Evolutionary conservation across 257 asterid species (phyloP), one percentile per base, ranked within the genome.

Genomic region (Echium plantagineum): DNA sequence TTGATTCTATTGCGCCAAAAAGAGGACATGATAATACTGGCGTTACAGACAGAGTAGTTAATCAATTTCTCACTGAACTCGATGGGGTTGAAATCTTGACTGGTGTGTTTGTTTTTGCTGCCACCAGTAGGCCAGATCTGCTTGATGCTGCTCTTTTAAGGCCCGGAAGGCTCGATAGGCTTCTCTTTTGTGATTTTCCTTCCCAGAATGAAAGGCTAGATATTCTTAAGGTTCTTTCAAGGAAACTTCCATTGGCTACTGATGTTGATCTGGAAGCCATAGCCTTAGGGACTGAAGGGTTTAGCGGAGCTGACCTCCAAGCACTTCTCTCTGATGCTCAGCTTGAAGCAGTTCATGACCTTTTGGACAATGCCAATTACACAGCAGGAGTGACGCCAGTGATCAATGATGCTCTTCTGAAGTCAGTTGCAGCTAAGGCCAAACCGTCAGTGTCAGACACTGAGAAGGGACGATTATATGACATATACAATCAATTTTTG

Each of bases 91-190:
- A 93, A 79, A 94, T 88, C 75, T 81, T 93, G 80, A 81, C 90
- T 7, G 98, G 98, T 66, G 98, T 93, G 21, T 93, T 93, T 74
- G 98, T 93, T 69, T 93, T 93, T 75, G 97, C 95, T 67, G 97
- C 98, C 59, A 86, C 98, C 10, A 93, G 97, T 79, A 84, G 97
- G 58, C 98, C 98, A 15, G 98, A 93, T 80, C 74, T 93, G 83
- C 97, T 93, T 66, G 99, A 93, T 84, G 97, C 96, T 80, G 99
- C 99, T 58, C 97, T 93, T 69, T 63, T 93, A 60, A 83, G 97
- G 60, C 99, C 99, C 57, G 97, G 99, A 71, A 84, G 97, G 78
- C 82, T 86, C 69, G 97, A 89, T 69, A 83, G 96, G 58, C 99
- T 89, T 65, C 81, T 93, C 71, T 89, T 86, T 78, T 89, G 99